Conservation (phyloP, 2,329 filamentous ascomycete genomes). For the Drechslerella dactyloides region DNA sequence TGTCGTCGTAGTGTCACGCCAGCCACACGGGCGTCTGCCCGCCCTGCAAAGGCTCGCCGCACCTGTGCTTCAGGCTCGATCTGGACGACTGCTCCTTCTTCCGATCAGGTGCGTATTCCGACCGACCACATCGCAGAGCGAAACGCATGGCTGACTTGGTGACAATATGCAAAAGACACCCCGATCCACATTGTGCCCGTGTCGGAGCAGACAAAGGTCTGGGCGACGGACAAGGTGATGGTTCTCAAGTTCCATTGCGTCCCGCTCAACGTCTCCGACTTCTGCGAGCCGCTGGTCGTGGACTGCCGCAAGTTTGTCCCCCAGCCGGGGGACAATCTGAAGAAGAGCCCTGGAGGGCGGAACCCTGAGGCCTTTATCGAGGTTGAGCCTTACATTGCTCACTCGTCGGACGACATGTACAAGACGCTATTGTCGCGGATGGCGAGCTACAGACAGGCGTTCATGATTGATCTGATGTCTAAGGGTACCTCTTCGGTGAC, state of each 20-base stretch:
- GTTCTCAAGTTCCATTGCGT: conserved; percentile 44
- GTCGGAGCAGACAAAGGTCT: conserved; percentile 45
- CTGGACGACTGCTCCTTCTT: conserved; percentile 47
- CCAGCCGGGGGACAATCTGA: conserved; percentile 46
- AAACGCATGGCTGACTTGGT: conserved; percentile 10
- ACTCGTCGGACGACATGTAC: conserved; percentile 43
- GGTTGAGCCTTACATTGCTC: conserved; percentile 38
- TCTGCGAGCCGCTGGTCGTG: conserved; percentile 43
- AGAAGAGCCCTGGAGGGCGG: conserved; percentile 42
- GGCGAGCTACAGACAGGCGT: conserved; percentile 42
- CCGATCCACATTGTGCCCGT: conserved; percentile 47
- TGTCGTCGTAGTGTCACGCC: conserved; percentile 34
- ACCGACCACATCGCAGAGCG: background rate
- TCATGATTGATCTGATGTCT: conserved; percentile 48
- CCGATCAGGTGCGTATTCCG: conserved; percentile 26
- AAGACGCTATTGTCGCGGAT: conserved; percentile 40
- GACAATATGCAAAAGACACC: conserved; percentile 16
- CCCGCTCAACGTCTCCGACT: conserved; percentile 26
- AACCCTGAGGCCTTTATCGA: conserved; percentile 38
- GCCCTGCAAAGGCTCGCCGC: conserved; percentile 43
- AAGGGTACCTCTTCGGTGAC: conserved; percentile 32
- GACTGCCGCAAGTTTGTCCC: conserved; percentile 31
- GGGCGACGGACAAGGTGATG: conserved; percentile 20
- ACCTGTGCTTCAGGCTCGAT: conserved; percentile 45
- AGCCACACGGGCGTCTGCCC: conserved; percentile 43